Conservation (phyloP, 2,329 filamentous ascomycete species). For the Sphaerulina vaccinii region DNA sequence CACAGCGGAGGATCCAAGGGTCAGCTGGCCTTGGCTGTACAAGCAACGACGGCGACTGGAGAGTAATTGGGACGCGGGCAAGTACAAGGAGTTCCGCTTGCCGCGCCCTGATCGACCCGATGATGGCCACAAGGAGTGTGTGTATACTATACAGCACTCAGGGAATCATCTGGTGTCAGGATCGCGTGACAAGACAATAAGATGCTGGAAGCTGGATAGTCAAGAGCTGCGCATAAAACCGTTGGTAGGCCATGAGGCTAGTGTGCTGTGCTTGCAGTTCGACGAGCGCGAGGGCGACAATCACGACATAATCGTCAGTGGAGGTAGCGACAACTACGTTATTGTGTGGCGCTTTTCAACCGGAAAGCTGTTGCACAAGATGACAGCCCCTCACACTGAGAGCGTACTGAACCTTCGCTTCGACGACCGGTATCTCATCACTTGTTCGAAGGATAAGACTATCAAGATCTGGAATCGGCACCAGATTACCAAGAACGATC, state of each 20-base stretch:
- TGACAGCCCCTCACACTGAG: conserved; percentile 76
- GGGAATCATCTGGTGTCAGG: conserved; percentile 86
- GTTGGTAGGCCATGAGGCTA: conserved; percentile 74
- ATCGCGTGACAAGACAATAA: conserved; percentile 81
- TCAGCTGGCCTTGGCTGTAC: conserved; percentile 94
- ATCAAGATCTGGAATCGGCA: conserved; percentile 94
- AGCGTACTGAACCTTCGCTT: conserved; percentile 93
- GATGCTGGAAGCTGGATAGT: conserved; percentile 86
- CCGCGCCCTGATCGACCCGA: conserved; percentile 77
- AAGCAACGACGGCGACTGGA: conserved; percentile 82
- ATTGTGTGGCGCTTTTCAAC: conserved; percentile 94
- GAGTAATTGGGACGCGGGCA: conserved; percentile 84
- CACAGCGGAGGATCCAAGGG: conserved; percentile 49
- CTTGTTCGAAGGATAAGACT: conserved; percentile 93
- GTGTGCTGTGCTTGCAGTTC: conserved; percentile 92
- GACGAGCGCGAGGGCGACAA: conserved; percentile 69
- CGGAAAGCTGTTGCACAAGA: conserved; percentile 73
- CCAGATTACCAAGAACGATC: conserved; percentile 54
- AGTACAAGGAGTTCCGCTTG: conserved; percentile 82
- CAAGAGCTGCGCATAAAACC: conserved; percentile 70
- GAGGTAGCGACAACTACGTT: conserved; percentile 86
- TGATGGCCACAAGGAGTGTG: conserved; percentile 87
- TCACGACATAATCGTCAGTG: conserved; percentile 91
- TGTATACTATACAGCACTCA: conserved; percentile 91
- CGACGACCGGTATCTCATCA: conserved; percentile 86